Evolutionary conservation across 1,284 basidiomycete species (phyloP), one percentile per base, ranked within the genome.

Genomic region (Cutaneotrichosporon mucoides): DNA sequence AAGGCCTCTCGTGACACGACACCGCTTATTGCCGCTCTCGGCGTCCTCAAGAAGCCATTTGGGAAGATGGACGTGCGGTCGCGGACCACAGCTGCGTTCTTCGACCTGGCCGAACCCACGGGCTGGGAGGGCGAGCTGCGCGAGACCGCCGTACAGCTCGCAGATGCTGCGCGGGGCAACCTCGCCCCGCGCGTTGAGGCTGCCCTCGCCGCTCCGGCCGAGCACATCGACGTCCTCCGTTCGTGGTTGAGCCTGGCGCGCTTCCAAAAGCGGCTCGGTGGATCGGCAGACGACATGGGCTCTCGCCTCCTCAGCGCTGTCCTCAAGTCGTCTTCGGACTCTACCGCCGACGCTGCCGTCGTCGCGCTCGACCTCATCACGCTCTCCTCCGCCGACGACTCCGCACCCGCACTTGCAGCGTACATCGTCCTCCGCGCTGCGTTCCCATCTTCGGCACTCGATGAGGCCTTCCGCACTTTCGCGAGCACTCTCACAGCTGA

Each of bases 341-440:
- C 43, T 5, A 9, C 6, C 8, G 54, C 56, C 24, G 43, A 37
- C 34, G 40, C 40, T 4, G 36, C 49, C 16, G 55, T 52, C 9
- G 44, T 40, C 4, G 57, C 53, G n/a, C 55, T 65, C 4, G 53
- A 60, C 42, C 49, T 60, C 43, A 42, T 49, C 47, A 37, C 52
- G 1, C 37, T 52, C 33, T 7, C 36, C 12, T 8, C 35, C 2
- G 13, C 11, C 11, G 38, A 41, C 12, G 51, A 53, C 37, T 24
- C 24, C n/a, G 46, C 16, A 8, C 34, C 36, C 2, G 56, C 50
- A 0, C 53, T 65, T 3, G 60, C 63, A 3, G 53, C 57, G 0
- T 65, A 56, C 57, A 53, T 60, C 58, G 51, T 58, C 33, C 52
- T 64, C 7, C 46, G 46, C 5, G 41, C 52, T 4, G 42, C 42